Base-by-base conservation (phyloP, 176 grass and related monocot species). In the Phoenix roebelenii region DNA sequence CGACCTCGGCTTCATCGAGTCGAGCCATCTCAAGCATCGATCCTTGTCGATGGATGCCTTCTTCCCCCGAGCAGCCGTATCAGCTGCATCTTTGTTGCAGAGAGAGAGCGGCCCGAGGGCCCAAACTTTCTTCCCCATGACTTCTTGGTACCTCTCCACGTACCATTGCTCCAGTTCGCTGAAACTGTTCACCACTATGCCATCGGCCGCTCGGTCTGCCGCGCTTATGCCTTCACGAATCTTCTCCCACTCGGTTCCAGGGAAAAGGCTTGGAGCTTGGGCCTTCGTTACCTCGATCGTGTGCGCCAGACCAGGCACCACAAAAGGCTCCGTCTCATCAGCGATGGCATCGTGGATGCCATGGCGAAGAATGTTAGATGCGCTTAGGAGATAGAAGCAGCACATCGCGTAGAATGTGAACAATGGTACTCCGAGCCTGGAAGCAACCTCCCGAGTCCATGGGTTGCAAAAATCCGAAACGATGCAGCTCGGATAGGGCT, bases 101-200 rank as follows among this genome's bases (percentile, higher is more conserved):
- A 85, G 72, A 23, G 77, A 83, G 10, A 83, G 53, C 1, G 87
- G 79, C 4, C 87, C 79, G 7, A 85, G 56, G 5, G 78, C 29
- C 82, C 80, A 57, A 18, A 90, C 79, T 23, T 59, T 55, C 67
- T 90, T 90, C 16, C 54, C 71, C 6, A 74, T 76, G 44, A 32
- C 59, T 16, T 60, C 70, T 0, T 76, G 57, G 53, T 82, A 80
- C 12, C 17, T 32, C 54, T 67, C 54, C 0, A 64, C 56, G n/a
- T 66, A 71, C 4, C 4, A 72, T 16, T 12, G 71, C 60, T 85
- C 82, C n/a, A 90, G 68, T 52, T 82, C 78, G 1, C 68, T 24
- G 50, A 82, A 90, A 61, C 54, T 85, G 76, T 90, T 85, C 63
- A 90, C 79, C 75, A 82, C 72, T 12, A 90, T 65, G 18, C 82